Evolutionary conservation across 2,329 filamentous ascomycete species (phyloP), one percentile per base, ranked within the genome.

Genomic region (Botrytis paeoniae): DNA sequence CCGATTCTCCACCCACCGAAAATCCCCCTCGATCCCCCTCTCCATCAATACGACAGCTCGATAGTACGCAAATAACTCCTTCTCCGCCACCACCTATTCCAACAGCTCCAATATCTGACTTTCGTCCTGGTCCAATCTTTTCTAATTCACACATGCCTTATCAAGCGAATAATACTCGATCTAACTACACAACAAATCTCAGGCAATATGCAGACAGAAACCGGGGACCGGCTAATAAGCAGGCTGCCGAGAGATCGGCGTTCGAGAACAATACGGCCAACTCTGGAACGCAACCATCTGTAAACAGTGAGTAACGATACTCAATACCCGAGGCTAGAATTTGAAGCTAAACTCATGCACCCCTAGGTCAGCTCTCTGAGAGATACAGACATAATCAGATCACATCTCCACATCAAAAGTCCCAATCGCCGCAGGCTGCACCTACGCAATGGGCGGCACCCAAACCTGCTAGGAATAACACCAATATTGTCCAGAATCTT

Each of bases 51-150:
- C 48, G 64, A 32, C 70, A 43, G 51, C 64, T 66, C 37, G 70
- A 68, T 29, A 68, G 39, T 60, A 68, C 70, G 64, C 70, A 69
- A 60, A 72, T 72, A 59, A 72, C 62, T 32, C 70, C 70, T 39
- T 72, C 70, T 45, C 70, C 70, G 62, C 70, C 70, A 41, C 70
- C 70, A 29, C 70, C 70, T n/a, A 72, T 72, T 69, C 70, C 70
- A 22, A 72, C 70, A 60, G 70, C 70, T 29, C 70, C 70, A 48
- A 72, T 72, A 29, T 68, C 62, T 22, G 70, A 72, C 29, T 72
- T 72, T 32, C 69, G 45, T 54, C 62, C 70, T 48, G 62, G 70
- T 32, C 29, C 70, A 9, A 60, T 68, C 20, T 68, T 72, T 51
- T 29, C 70, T 48, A 72, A 32, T 69, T 68, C 62, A 37, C 70